These are phyloP conservation scores for Aegilops tauschii DNA, from an alignment of 176 grass and related monocot genomes.

Conservation along the genomic window DNA sequence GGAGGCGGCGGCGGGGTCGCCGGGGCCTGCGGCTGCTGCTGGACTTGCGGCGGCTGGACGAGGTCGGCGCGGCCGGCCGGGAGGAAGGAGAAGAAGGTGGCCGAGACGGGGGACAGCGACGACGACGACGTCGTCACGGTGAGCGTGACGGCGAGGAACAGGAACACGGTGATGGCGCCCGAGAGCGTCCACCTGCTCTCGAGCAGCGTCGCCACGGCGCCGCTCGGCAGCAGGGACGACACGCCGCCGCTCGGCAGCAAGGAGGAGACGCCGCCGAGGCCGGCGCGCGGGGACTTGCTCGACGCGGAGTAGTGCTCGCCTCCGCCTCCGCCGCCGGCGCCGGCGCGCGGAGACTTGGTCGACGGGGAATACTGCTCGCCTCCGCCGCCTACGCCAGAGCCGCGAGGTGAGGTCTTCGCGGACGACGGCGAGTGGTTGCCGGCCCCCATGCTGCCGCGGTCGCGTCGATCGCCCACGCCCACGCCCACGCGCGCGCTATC, in stretches of 20 bases:
- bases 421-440: conserved; percentile 32
- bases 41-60: not conserved
- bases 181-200: conserved; percentile 42
- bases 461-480: not conserved
- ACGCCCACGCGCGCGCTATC: not conserved
- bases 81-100: conserved; percentile 36
- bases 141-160: conserved; percentile 46
- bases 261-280: not conserved
- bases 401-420: not conserved
- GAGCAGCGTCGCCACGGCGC: not conserved
- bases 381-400: not conserved
- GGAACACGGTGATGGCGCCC: conserved; percentile 23
- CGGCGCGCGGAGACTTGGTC: conserved; percentile 17
- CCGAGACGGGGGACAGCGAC: not conserved
- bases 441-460: not conserved
- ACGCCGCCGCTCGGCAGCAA: not conserved
- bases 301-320: conserved; percentile 28
- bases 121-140: conserved; percentile 23
- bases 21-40: not conserved
- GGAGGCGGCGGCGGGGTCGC: not conserved
- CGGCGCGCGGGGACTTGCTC: not conserved
- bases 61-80: not conserved
- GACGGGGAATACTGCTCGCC: conserved; percentile 14
- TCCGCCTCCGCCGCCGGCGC: conserved; percentile 11
- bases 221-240: conserved; percentile 8